Base-by-base conservation (phyloP, 202 grass and related monocot genomes). In the Panicum virgatum region DNA sequence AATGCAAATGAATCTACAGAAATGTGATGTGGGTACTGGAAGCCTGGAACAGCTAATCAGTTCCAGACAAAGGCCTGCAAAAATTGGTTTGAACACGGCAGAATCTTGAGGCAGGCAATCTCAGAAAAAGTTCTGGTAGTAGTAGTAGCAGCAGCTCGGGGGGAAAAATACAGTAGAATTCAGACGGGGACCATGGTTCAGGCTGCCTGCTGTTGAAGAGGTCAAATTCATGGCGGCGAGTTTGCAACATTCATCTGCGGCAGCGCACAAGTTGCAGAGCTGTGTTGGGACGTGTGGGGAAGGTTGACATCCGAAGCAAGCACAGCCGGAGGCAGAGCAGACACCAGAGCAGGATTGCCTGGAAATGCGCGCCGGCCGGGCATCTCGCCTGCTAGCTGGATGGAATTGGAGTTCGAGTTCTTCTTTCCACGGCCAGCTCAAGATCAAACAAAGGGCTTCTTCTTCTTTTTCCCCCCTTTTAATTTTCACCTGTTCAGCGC, bases 71-170 rank as follows among this genome's bases (percentile, higher is more conserved):
- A 45, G 51, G 34, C 14, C 63, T 57, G 54, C 44, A 45, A 53
- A 85, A 20, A 9, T 30, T 54, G 48, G 57, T 72, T 63, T 77
- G 77, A 67, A 79, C 73, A 71, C 73, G 79, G 86, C 45, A 74
- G 82, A 54, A 79, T 72, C 48, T 56, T 60, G 7, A 18, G 65
- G 43, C 37, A 13, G 38, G 30, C 47, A 32, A 34, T 64, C 58
- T 46, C 26, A 9, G 3, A 12, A 45, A 66, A 66, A 59, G 32
- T 34, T 75, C 32, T 15, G 67, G 69, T 38, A 45, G 30, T 34
- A 34, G 32, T 32, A 2, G 32, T 34, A 34, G 32, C 0, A 18
- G 47, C 47, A 19, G n/a, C n/a, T n/a, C n/a, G n/a, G n/a, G n/a
- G n/a, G 47, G 47, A 7, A 46, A 46, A 48, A 46, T 14, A 12